A percentile compares a stretch with the other conserved stretches of the same genome.
Conservation (phyloP, 495 filamentous ascomycete genomes). For the Penicillium soppii region DNA sequence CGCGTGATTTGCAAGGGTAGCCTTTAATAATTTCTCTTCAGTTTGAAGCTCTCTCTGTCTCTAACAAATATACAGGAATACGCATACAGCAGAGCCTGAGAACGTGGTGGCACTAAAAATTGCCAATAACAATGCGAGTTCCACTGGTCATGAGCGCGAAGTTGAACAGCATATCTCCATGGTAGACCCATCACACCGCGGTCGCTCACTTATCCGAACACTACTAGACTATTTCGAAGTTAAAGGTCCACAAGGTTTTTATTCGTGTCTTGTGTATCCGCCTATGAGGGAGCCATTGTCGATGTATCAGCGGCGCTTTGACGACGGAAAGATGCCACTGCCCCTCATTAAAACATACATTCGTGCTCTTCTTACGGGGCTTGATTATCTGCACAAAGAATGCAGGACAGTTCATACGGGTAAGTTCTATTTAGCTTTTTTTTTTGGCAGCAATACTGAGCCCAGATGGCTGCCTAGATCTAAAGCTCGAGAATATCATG, state of each 20-base stretch:
- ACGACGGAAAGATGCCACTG: slow-evolving; percentile 28
- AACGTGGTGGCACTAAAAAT: slow-evolving; percentile 44
- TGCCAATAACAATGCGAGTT: slow-evolving; percentile 28
- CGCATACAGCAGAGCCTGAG: slow-evolving; percentile 32
- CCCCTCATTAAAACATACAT: slow-evolving; percentile 39
- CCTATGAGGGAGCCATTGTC: slow-evolving; percentile 39
- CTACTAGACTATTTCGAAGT: slow-evolving; percentile 31
- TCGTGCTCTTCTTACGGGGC: slow-evolving; percentile 37
- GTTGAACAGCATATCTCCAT: slow-evolving; percentile 35
- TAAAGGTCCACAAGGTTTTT: slow-evolving; percentile 21
- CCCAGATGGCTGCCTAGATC: slow-evolving; percentile 31
- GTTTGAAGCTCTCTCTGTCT: slow-evolving; percentile 16
- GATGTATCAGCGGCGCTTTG: slow-evolving; percentile 35
- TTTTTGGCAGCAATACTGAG: slow-evolving; percentile 23
- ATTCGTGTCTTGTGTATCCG: slow-evolving; percentile 40
- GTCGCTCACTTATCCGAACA: slow-evolving; percentile 27
- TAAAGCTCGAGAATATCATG: slow-evolving; percentile 50
- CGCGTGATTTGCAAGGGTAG: slow-evolving; percentile 34
- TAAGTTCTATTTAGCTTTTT: slow-evolving; percentile 20
- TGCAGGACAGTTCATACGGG: slow-evolving; percentile 39
- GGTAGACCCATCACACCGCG: slow-evolving; percentile 33
- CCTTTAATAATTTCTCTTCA: slow-evolving; percentile 17
- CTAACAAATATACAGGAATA: slow-evolving; percentile 33
- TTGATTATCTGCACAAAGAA: slow-evolving; percentile 46
- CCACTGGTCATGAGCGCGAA: slow-evolving; percentile 37